Percentiles rank a stretch among this genome's conserved stretches.
Evolutionary conservation across 192 early-diverging fungal species (phyloP).

Genomic region (Pilobolus umbonatus): DNA sequence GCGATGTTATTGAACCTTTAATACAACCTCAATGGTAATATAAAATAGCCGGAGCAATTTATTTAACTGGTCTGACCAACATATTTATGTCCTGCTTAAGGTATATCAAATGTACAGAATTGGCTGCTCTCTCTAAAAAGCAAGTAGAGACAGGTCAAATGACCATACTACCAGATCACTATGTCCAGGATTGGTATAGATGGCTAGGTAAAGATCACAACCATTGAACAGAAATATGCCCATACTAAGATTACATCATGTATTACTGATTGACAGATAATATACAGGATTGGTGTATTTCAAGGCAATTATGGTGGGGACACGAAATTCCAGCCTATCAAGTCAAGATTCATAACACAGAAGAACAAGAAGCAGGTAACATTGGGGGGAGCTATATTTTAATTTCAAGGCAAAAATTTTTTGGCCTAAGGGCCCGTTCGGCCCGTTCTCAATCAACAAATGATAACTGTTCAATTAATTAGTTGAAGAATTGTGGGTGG

Average conservation of each 20-base stretch:
- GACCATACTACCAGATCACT: conserved; percentile 64
- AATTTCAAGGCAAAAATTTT: not conserved
- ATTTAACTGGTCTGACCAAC: not conserved
- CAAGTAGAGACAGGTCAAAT: conserved; percentile 62
- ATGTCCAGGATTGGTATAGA: conserved; percentile 78
- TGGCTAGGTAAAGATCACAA: conserved; percentile 70
- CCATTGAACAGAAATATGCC: not conserved
- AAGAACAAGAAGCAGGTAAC: too few species aligned
- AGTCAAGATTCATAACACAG: conserved; percentile 52
- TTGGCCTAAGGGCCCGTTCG: conserved; percentile 2
- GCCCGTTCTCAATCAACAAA: not conserved
- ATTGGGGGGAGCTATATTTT: conserved; percentile 4
- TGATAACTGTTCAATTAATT: not conserved
- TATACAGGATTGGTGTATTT: conserved; percentile 97
- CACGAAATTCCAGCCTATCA: conserved; percentile 91
- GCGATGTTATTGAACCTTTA: conserved; percentile 93
- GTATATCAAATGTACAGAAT: conserved; percentile 77
- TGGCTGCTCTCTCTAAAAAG: conserved; percentile 67
- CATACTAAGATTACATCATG: not conserved
- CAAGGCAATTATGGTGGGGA: conserved; percentile 98
- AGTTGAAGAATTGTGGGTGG: conserved; percentile 59
- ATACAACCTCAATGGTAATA: conserved; percentile 90
- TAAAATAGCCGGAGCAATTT: not conserved
- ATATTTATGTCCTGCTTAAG: too few species aligned
- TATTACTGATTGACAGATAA: conserved; percentile 36